Conservation (phyloP, 2,329 filamentous ascomycete species). For the Cladosporium sp. region DNA sequence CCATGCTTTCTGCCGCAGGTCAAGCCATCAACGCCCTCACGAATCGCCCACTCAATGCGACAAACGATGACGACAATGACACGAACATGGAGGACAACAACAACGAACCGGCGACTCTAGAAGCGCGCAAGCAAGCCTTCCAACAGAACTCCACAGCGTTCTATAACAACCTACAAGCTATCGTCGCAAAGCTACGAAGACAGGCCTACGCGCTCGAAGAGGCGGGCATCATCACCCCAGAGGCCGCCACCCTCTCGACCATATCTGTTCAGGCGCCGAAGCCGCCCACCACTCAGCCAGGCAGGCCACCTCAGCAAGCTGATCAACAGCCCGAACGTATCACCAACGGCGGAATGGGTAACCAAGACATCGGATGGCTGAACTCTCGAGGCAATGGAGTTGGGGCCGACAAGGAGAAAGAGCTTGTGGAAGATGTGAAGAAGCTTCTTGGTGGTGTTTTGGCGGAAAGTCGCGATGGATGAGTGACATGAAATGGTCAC, state of each 20-base stretch:
- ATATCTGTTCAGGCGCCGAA: constrained; percentile 22
- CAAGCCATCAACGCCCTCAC: constrained; percentile 65
- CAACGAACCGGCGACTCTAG: constrained; percentile 49
- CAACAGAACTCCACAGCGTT: constrained; percentile 61
- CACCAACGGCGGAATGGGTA: constrained; percentile 50
- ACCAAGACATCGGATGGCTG: constrained; percentile 82
- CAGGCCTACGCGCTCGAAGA: constrained; percentile 81
- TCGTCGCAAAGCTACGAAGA: constrained; percentile 72
- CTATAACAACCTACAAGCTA: constrained; percentile 69
- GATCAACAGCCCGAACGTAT: constrained; percentile 30
- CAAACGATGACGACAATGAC: constrained; percentile 30
- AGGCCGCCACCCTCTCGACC: constrained; percentile 38
- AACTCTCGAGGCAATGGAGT: constrained; percentile 84
- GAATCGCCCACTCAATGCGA: constrained; percentile 44
- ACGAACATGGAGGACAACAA: constrained; percentile 52
- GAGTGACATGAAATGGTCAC: background rate
- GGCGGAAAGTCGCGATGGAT: constrained; percentile 19
- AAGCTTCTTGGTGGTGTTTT: constrained; percentile 51
- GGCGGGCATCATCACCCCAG: constrained; percentile 66
- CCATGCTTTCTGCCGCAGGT: constrained; percentile 60
- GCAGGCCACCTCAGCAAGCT: constrained; percentile 27
- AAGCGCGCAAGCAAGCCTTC: constrained; percentile 61
- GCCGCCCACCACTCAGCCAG: constrained; percentile 28
- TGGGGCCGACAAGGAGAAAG: constrained; percentile 77
- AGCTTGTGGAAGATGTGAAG: constrained; percentile 68